phyloP scores from a whole-genome alignment of 108 stramenopile genomes.

The Cylindrotheca fusiformis region DNA sequence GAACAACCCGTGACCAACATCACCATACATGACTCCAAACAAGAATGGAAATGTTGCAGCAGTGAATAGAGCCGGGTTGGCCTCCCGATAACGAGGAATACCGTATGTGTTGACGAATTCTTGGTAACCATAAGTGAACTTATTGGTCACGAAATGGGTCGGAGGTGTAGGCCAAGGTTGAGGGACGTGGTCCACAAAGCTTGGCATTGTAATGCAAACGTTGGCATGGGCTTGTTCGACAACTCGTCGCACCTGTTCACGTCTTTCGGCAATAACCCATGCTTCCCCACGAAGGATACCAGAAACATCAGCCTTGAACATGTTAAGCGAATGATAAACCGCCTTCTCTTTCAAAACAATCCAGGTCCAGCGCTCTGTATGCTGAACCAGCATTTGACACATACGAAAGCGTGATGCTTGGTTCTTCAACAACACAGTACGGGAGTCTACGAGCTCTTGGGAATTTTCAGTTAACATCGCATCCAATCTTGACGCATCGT shows the following conservation, averaged over 20 bases:
- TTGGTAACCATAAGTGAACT: conserved; percentile 94
- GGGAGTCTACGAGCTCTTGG: conserved; percentile 84
- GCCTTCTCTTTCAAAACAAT: conserved; percentile 91
- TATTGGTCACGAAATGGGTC: conserved; percentile 95
- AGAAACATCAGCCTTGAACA: conserved; percentile 94
- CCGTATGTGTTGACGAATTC: conserved; percentile 99
- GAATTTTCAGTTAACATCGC: conserved; percentile 86
- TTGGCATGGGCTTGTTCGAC: conserved; percentile 85
- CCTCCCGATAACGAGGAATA: conserved; percentile 97
- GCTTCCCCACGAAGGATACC: conserved; percentile 98
- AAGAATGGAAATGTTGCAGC: conserved; percentile 98
- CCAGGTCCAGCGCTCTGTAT: conserved; percentile 90
- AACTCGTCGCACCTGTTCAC: conserved; percentile 63
- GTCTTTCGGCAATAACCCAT: conserved; percentile 88
- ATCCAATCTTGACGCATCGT: conserved; percentile 80
- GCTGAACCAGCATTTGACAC: conserved; percentile 84
- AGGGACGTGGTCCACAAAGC: conserved; percentile 81
- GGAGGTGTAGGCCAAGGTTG: conserved; percentile 95
- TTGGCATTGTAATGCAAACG: conserved; percentile 86
- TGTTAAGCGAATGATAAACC: conserved; percentile 96
- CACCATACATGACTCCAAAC: conserved; percentile 99
- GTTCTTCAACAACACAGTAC: conserved; percentile 92
- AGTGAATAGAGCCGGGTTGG: conserved; percentile 98
- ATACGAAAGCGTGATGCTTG: conserved; percentile 92
- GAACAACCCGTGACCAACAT: conserved; percentile 96